Conservation (phyloP, 2,329 filamentous ascomycete species). For the Verticillium isaacii region DNA sequence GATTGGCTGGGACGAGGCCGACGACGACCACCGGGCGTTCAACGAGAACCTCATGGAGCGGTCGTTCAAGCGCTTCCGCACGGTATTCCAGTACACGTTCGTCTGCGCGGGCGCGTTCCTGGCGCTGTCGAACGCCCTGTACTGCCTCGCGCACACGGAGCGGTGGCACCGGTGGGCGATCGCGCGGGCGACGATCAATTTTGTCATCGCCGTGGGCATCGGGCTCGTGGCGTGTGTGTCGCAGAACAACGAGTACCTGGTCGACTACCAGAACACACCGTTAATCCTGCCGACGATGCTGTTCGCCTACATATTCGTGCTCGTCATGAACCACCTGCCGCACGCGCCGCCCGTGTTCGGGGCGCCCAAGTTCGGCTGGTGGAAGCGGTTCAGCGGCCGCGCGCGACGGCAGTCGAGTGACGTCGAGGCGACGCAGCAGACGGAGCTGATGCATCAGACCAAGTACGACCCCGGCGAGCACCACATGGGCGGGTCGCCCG, state of each 20-base stretch:
- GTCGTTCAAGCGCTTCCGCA: not conserved
- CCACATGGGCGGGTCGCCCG: not conserved
- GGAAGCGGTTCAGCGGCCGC: not conserved
- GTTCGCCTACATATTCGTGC: not conserved
- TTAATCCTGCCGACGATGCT: not conserved
- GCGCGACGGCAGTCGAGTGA: not conserved
- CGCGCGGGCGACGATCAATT: constrained; percentile 21
- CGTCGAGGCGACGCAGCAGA: not conserved
- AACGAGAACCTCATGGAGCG: constrained; percentile 8
- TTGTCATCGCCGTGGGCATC: constrained; percentile 22
- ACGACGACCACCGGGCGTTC: constrained; percentile 17
- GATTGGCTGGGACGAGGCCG: constrained; percentile 9
- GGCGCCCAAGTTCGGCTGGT: not conserved
- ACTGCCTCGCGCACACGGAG: constrained; percentile 22
- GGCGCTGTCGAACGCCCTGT: constrained; percentile 24
- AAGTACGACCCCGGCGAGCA: constrained; percentile 3
- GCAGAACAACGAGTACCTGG: constrained; percentile 10
- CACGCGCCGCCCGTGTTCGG: not conserved
- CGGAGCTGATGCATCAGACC: not conserved
- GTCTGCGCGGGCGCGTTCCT: constrained; percentile 25
- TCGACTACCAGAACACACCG: constrained; percentile 14
- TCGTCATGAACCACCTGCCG: constrained; percentile 1
- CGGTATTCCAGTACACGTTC: constrained; percentile 29
- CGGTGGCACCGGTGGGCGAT: constrained; percentile 26
- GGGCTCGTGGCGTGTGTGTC: constrained; percentile 21